Percentiles rank a stretch among this genome's conserved stretches.
phyloP scores from a whole-genome alignment of 1,284 basidiomycete species.

The Coriolopsis trogii region DNA sequence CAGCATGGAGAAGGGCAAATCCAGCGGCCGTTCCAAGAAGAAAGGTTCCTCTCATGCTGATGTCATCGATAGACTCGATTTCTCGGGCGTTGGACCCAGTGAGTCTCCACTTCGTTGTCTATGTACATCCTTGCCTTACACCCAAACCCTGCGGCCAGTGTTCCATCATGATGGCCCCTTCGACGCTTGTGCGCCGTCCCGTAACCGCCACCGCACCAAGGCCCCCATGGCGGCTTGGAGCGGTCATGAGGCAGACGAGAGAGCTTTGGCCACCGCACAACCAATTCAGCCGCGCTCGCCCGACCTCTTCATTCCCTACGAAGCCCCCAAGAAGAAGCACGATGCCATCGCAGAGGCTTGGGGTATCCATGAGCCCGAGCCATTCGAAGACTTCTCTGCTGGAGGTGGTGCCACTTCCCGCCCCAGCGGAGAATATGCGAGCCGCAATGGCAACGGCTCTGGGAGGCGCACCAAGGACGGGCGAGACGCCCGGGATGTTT shows the following conservation, averaged over 20 bases:
- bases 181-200: constrained; percentile 85
- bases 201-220: constrained; percentile 75
- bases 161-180: constrained; percentile 90
- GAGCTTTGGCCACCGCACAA: constrained; percentile 36
- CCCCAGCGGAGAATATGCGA: constrained; percentile 32
- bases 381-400: constrained; percentile 84
- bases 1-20: constrained; percentile 48
- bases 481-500: constrained; percentile 47
- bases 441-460: constrained; percentile 17
- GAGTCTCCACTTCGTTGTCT: constrained; percentile 35
- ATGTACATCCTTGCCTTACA: constrained; percentile 2
- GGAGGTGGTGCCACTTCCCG: constrained; percentile 55
- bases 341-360: constrained; percentile 85
- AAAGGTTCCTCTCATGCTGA: constrained; percentile 74
- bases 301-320: constrained; percentile 52
- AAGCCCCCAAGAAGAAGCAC: constrained; percentile 74
- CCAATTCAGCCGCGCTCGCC: constrained; percentile 40
- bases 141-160: constrained; percentile 49
- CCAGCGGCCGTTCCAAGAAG: constrained; percentile 52
- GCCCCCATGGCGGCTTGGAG: constrained; percentile 84
- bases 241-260: constrained; percentile 46
- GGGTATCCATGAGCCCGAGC: constrained; percentile 87
- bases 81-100: constrained; percentile 76
- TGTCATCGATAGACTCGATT: constrained; percentile 67
- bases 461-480: constrained; percentile 29